A percentile compares a stretch with the other conserved stretches of the same genome.
Evolutionary conservation across 2,329 filamentous ascomycete species (phyloP).

Genomic region (Lecanicillium sp.): DNA sequence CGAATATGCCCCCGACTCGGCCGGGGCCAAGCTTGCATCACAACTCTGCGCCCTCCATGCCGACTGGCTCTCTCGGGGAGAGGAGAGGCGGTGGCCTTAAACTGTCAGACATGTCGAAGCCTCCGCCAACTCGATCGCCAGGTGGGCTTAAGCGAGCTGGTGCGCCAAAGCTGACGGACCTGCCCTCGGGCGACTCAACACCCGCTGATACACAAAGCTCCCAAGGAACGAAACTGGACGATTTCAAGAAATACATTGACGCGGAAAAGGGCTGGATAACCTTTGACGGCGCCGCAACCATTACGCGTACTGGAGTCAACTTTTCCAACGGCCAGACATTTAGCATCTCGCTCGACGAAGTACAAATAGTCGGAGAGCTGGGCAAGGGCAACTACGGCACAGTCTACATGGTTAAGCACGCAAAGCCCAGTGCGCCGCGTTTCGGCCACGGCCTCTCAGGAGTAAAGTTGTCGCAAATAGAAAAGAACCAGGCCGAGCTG

Average conservation of each 20-base stretch:
- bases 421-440: conserved; percentile 51
- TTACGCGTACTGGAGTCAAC: conserved; percentile 83
- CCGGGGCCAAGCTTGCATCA: conserved; percentile 40
- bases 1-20: conserved; percentile 30
- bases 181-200: conserved; percentile 18
- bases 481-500: conserved; percentile 29
- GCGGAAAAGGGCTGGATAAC: conserved; percentile 84
- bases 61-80: conserved; percentile 55
- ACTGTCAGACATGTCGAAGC: conserved; percentile 42
- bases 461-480: not conserved
- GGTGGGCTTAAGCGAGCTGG: conserved; percentile 20
- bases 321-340: conserved; percentile 87
- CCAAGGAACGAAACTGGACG: conserved; percentile 41
- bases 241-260: conserved; percentile 75
- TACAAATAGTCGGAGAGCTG: conserved; percentile 85
- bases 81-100: conserved; percentile 52
- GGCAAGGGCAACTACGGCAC: conserved; percentile 98
- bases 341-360: conserved; percentile 89
- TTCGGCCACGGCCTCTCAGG: conserved; percentile 51
- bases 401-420: conserved; percentile 91
- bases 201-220: conserved; percentile 21
- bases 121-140: conserved; percentile 17
- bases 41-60: conserved; percentile 44
- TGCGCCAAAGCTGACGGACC: conserved; percentile 36
- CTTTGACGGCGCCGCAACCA: conserved; percentile 86